These are phyloP conservation scores for Clavariopsis aquatica DNA, from an alignment of 495 filamentous ascomycete species.

Conservation along the genomic window DNA sequence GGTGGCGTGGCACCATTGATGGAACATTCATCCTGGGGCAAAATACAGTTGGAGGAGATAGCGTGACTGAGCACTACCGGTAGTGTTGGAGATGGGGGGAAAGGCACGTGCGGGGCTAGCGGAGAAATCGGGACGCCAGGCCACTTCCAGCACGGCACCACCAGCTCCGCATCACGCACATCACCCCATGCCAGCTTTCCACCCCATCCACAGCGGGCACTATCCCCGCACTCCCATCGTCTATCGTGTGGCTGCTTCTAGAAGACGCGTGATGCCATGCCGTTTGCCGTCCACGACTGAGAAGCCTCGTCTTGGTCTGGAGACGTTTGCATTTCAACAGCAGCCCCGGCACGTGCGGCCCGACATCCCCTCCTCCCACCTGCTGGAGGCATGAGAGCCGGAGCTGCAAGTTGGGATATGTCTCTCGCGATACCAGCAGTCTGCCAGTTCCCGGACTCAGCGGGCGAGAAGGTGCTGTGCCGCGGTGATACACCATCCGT, in stretches of 20 bases:
- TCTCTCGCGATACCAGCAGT: background rate
- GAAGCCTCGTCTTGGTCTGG: background rate
- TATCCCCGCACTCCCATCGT: conserved; percentile 17
- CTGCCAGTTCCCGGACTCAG: background rate
- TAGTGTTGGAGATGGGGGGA: background rate
- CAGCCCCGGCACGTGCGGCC: conserved; percentile 7
- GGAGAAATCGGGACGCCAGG: conserved; percentile 10
- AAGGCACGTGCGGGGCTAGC: background rate
- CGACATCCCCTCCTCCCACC: background rate
- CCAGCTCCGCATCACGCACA: background rate
- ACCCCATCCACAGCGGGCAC: conserved; percentile 8
- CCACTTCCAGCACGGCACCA: conserved; percentile 6
- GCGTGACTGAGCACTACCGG: background rate
- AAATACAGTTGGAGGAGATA: background rate
- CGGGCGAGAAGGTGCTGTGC: conserved; percentile 9
- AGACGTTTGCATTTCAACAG: background rate
- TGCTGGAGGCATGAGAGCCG: background rate
- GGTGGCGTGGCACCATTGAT: background rate
- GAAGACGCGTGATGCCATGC: conserved; percentile 9
- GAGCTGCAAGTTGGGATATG: too few species aligned
- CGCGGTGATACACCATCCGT: background rate
- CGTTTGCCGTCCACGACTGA: background rate
- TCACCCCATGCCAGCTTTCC: background rate
- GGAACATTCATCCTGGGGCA: background rate
- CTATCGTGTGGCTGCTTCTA: conserved; percentile 3